A percentile compares a stretch with the other conserved stretches of the same genome.
Conservation (phyloP, 768 basidiomycete genomes). For the Mycena rebaudengoi region DNA sequence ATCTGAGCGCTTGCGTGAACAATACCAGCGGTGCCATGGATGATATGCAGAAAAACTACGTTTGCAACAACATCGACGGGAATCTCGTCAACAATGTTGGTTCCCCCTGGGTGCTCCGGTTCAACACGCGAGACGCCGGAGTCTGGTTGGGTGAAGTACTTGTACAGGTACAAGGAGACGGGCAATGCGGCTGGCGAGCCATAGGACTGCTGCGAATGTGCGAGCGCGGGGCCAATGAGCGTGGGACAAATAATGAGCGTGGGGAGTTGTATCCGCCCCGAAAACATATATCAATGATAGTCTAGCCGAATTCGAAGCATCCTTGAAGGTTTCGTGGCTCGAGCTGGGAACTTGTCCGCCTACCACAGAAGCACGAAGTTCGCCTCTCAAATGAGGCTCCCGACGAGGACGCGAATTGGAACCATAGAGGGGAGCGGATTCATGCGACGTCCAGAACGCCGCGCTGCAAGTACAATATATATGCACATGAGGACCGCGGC, state of each 20-base stretch:
- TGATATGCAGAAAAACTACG: background rate
- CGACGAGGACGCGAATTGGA: too few relatives aligned
- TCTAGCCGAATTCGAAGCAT: too few relatives aligned
- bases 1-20: slow-evolving; percentile 1
- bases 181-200: background rate
- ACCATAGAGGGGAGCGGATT: too few relatives aligned
- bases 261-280: too few relatives aligned
- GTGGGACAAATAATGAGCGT: slow-evolving; percentile 1
- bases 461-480: too few relatives aligned
- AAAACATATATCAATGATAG: too few relatives aligned
- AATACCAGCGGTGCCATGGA: background rate
- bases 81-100: slow-evolving; percentile 2
- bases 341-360: too few relatives aligned
- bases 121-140: background rate
- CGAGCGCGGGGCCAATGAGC: background rate
- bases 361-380: too few relatives aligned
- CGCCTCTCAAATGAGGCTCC: too few relatives aligned
- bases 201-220: background rate
- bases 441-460: too few relatives aligned
- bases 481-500: too few relatives aligned
- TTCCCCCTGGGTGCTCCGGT: background rate
- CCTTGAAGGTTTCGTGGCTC: too few relatives aligned
- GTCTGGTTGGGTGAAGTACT: background rate
- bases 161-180: background rate
- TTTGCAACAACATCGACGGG: slow-evolving; percentile 6